Conservation (phyloP, 768 basidiomycete species). For the Boletus insuetus region DNA sequence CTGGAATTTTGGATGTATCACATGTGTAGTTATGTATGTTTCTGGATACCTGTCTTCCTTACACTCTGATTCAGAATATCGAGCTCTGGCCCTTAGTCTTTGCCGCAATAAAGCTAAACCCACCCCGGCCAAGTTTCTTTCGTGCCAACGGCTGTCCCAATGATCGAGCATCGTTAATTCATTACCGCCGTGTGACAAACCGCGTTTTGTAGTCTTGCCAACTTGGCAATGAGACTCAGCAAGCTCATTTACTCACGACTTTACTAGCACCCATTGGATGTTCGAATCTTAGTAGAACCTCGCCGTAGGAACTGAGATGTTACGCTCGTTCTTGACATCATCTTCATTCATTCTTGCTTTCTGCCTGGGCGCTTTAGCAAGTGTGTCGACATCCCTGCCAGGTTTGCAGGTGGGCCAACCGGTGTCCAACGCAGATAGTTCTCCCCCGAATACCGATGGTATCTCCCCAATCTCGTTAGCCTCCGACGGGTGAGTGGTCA, state of each 20-base stretch:
- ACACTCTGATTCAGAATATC: slow-evolving; percentile 3
- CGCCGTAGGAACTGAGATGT: slow-evolving; percentile 17
- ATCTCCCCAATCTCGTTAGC: slow-evolving; percentile 46
- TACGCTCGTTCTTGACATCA: slow-evolving; percentile 9
- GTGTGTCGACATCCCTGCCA: slow-evolving; percentile 1
- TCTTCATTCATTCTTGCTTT: slow-evolving; percentile 8
- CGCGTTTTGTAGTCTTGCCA: too few species aligned
- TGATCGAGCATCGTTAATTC: neutral
- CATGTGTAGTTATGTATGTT: slow-evolving; percentile 37
- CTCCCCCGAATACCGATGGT: slow-evolving; percentile 35
- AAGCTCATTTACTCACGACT: neutral
- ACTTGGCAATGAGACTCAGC: too few species aligned
- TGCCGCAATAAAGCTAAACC: slow-evolving; percentile 8
- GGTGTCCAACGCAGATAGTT: slow-evolving; percentile 9
- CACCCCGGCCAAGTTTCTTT: neutral
- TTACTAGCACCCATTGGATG: slow-evolving; percentile 17
- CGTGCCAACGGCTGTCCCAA: neutral
- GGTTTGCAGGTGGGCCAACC: slow-evolving; percentile 11
- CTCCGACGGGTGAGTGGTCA: slow-evolving; percentile 46
- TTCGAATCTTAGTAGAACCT: slow-evolving; percentile 9
- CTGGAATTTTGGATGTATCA: slow-evolving; percentile 36
- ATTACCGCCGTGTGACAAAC: neutral
- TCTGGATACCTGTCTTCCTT: slow-evolving; percentile 36
- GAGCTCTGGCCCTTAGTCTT: slow-evolving; percentile 5
- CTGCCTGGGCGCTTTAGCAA: slow-evolving; percentile 10